These are phyloP conservation scores for Dactylorhiza incarnata DNA, from an alignment of 106 monocot species.

Conservation along the genomic window DNA sequence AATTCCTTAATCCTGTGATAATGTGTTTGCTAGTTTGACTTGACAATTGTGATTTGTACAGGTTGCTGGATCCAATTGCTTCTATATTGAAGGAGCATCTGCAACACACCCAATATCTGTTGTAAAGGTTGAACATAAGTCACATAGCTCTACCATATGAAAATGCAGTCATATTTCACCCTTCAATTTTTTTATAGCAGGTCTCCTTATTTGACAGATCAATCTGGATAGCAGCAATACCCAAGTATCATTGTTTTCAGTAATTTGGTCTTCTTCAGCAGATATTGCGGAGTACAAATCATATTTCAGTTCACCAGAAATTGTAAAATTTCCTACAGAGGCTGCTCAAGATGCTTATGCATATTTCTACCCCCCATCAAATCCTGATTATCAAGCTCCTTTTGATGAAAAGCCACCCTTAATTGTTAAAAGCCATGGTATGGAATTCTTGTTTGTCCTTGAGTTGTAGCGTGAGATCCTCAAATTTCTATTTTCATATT, in stretches of 20 bases:
- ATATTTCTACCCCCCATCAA: slow-evolving; percentile 80
- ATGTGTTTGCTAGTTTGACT: neutral
- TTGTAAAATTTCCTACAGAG: slow-evolving; percentile 75
- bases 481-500: neutral
- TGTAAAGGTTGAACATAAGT: slow-evolving; percentile 49
- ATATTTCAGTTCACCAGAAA: slow-evolving; percentile 76
- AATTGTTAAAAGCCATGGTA: slow-evolving; percentile 88
- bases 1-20: neutral
- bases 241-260: slow-evolving; percentile 31
- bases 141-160: slow-evolving; percentile 1
- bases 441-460: neutral
- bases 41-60: slow-evolving; percentile 13
- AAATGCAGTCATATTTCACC: neutral
- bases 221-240: slow-evolving; percentile 37
- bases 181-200: slow-evolving; percentile 6
- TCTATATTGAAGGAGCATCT: slow-evolving; percentile 83
- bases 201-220: slow-evolving; percentile 33
- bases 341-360: slow-evolving; percentile 79
- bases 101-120: slow-evolving; percentile 63
- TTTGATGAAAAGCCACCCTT: slow-evolving; percentile 80
- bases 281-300: slow-evolving; percentile 37
- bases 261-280: slow-evolving; percentile 65
- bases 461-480: neutral
- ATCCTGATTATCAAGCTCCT: slow-evolving; percentile 44
- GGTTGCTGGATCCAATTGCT: slow-evolving; percentile 45